Evolutionary conservation across 2,329 filamentous ascomycete species (phyloP), one percentile per base, ranked within the genome.

Genomic region (Colletotrichum gigasporum): DNA sequence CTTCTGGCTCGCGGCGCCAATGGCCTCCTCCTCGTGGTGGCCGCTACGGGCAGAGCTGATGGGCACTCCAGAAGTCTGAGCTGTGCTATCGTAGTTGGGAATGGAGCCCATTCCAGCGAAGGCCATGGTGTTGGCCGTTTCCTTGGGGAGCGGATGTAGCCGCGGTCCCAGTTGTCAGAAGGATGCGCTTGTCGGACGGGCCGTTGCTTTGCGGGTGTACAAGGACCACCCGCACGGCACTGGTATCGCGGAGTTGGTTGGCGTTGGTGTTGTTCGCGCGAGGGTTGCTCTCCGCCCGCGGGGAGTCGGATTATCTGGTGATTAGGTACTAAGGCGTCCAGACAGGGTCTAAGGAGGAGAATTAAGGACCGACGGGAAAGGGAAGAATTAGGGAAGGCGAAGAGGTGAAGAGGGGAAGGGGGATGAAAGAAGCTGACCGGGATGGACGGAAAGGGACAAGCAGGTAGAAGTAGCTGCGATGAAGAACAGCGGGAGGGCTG

Each of bases 31-130:
- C 24, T 74, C 72, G 39, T 74, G 71, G 60, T 71, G 63, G 20
- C 68, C 67, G 24, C 71, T 58, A 65, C 67, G 73, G 16, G 65
- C 65, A 18, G 72, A 66, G 9, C 22, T 32, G 32, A 71, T 65
- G 4, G 82, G 79, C 35, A 74, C 75, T 50, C 82, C 81, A 14
- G 74, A 74, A 11, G 69, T 74, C 66, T 82, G 79, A 10, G 81
- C 79, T 24, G 83, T 83, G 68, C 75, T 77, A 71, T 85, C 84
- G 71, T 85, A 81, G 70, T 80, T 78, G 62, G 81, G 81, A 68
- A 78, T 75, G 70, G 75, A 74, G 28, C 72, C 70, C 60, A 71
- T 50, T n/a, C 76, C 79, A 52, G 76, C 71, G 58, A 82, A 78
- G 51, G 80, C 79, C 81, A 83, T 82, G 16, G 14, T 26, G 11